Evolutionary conservation across 2,329 filamentous ascomycete genomes (phyloP).

Genomic region (Microdochium paspali): DNA sequence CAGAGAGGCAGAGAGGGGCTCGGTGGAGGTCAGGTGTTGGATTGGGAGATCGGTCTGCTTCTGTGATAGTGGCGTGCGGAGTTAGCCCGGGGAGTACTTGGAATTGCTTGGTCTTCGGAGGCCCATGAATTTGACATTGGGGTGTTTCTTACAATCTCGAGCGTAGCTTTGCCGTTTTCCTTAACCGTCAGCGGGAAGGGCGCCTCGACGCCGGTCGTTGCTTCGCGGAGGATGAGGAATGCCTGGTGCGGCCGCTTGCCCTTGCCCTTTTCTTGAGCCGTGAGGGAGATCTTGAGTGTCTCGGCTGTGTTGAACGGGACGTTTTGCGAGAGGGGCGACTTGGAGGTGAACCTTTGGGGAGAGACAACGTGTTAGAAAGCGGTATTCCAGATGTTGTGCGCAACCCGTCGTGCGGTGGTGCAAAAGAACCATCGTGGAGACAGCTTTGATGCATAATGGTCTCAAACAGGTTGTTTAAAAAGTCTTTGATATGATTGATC

Average conservation of each 20-base stretch:
- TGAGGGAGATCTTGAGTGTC: slow-evolving; percentile 73
- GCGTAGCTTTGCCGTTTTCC: slow-evolving; percentile 75
- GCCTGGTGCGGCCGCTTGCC: slow-evolving; percentile 87
- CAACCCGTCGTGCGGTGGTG: not conserved
- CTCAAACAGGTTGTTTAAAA: too few relatives aligned
- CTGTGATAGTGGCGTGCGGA: slow-evolving; percentile 33
- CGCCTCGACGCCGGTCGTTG: slow-evolving; percentile 67
- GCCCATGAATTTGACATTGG: too few relatives aligned
- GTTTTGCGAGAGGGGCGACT: slow-evolving; percentile 50
- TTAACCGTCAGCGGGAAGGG: slow-evolving; percentile 79
- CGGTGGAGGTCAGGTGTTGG: slow-evolving; percentile 61
- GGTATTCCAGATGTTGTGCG: not conserved
- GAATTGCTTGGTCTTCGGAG: too few relatives aligned
- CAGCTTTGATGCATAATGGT: too few relatives aligned
- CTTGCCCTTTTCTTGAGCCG: slow-evolving; percentile 68
- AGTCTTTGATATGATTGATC: too few relatives aligned
- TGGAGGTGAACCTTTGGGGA: slow-evolving; percentile 43
- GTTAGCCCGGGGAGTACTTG: too few relatives aligned
- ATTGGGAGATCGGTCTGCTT: slow-evolving; percentile 80
- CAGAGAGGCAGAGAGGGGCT: slow-evolving; percentile 69
- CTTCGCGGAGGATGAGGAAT: slow-evolving; percentile 75
- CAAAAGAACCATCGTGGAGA: slow-evolving; percentile 8
- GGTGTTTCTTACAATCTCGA: slow-evolving; percentile 68
- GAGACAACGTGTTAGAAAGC: slow-evolving; percentile 2
- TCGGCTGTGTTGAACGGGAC: slow-evolving; percentile 60